A percentile compares a stretch with the other conserved stretches of the same genome.
These are phyloP conservation scores for Pseudogymnoascus sp. DNA, from an alignment of 2,329 filamentous ascomycete species.

Conservation along the genomic window DNA sequence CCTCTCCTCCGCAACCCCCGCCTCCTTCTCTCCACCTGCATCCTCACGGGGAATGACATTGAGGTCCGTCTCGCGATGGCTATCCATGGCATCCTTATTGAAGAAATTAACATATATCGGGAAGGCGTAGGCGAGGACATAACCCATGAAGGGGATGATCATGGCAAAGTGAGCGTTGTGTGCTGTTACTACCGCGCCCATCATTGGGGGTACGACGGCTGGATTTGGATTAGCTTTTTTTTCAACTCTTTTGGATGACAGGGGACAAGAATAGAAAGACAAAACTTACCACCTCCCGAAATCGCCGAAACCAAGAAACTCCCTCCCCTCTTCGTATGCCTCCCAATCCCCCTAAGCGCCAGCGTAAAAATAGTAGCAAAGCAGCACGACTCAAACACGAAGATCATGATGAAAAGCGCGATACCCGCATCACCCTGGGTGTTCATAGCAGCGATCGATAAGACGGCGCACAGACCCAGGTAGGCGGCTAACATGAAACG, in stretches of 20 bases:
- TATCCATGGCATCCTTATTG: conserved; percentile 22
- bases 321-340: conserved; percentile 43
- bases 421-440: conserved; percentile 42
- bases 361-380: conserved; percentile 49
- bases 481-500: conserved; percentile 63
- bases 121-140: conserved; percentile 14
- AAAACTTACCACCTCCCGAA: conserved; percentile 37
- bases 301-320: conserved; percentile 44
- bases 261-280: no score
- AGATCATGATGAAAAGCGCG: conserved; percentile 42
- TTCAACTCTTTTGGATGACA: no score
- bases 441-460: conserved; percentile 45
- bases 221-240: not conserved
- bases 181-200: conserved; percentile 59
- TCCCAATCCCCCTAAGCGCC: conserved; percentile 45
- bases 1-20: not conserved
- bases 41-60: not conserved
- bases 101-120: conserved; percentile 14
- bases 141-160: conserved; percentile 15
- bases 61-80: conserved; percentile 8
- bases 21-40: not conserved
- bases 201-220: conserved; percentile 60
- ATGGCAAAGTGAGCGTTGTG: not conserved
- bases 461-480: conserved; percentile 37
- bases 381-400: conserved; percentile 47